Evolutionary conservation across 352 stramenopile species (phyloP), one percentile per base, ranked within the genome.

Genomic region (Globisporangium abappressorium): DNA sequence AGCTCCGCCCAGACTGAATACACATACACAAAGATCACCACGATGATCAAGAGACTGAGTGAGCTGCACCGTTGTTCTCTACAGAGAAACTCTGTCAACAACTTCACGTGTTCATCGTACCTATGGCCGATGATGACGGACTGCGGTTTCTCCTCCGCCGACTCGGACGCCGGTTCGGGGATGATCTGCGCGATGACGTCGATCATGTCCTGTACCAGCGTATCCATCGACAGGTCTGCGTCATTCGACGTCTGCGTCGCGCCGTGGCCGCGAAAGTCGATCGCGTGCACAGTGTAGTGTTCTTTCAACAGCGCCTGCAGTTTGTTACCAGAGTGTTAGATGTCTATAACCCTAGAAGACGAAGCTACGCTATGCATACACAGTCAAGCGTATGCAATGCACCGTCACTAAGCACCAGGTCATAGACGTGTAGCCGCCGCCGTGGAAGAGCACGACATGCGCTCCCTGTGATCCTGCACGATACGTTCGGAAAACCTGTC

Each of bases 261-360:
- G 86, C 84, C 90, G 63, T 97, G 90, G 43, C 84, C 88, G 33
- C 90, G 87, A 22, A 97, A 76, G 69, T 97, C 90, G 64, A 94
- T 88, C 20, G 90, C 85, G 64, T 94, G 78, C 46, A 97, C 77
- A n/a, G 74, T 87, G 62, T 83, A 94, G 49, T 77, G 76, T 18
- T 91, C 72, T 66, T 93, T 95, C 12, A 94, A 71, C 55, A 93
- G 65, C 22, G 80, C 76, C 90, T 97, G 62, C 8, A 22, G 15
- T 2, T 8, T n/a, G 41, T 49, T 20, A 9, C 14, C 14, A 49
- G 5, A n/a, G 41, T 49, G 12, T n/a, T 4, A 49, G 41, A 49
- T n/a, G 15, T 7, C 41, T n/a, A 49, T n/a, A 8, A 22, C 41
- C 8, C 41, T 49, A 14, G 2, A 49, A 49, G 41, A 49, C 20